Evolutionary conservation across 352 stramenopile species (phyloP).

Genomic region (Aphanomyces stellatus): DNA sequence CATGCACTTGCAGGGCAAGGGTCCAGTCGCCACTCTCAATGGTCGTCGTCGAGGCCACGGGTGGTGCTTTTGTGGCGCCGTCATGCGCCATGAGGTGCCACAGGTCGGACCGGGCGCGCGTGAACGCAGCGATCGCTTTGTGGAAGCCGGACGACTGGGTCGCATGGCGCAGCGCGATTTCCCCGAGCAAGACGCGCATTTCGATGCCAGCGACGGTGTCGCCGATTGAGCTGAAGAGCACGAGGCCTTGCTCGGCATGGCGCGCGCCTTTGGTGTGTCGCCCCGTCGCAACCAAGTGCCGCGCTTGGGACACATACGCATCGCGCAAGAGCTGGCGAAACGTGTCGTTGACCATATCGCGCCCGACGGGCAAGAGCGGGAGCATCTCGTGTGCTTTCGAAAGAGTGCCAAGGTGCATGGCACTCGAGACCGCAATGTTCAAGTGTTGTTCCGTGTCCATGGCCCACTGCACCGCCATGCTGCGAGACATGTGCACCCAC

Average conservation of each 20-base stretch:
- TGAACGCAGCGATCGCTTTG: constrained; percentile 16
- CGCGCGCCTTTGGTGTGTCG: constrained; percentile 16
- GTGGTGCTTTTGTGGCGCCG: too few relatives aligned
- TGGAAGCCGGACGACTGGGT: background rate
- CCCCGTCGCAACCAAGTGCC: constrained; percentile 5
- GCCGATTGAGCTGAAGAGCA: constrained; percentile 6
- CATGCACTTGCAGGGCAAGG: background rate
- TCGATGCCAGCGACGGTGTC: background rate
- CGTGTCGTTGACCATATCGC: background rate
- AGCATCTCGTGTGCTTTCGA: background rate
- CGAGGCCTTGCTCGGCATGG: constrained; percentile 15
- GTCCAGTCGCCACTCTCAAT: background rate
- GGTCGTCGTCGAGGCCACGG: background rate
- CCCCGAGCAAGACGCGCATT: constrained; percentile 13
- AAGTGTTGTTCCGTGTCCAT: constrained; percentile 6
- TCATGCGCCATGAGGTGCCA: too few relatives aligned
- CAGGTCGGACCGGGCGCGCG: background rate
- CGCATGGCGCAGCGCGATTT: constrained; percentile 5
- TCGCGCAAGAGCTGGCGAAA: constrained; percentile 13
- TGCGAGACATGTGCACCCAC: constrained; percentile 7
- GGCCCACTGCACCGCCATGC: background rate
- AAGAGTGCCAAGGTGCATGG: constrained; percentile 10
- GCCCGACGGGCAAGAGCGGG: background rate
- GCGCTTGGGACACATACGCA: constrained; percentile 12
- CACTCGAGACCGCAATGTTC: constrained; percentile 10